Percentiles rank a stretch among this genome's conserved stretches.
Evolutionary conservation across 306 rosid species (phyloP).

Genomic region (Citrullus amarus): DNA sequence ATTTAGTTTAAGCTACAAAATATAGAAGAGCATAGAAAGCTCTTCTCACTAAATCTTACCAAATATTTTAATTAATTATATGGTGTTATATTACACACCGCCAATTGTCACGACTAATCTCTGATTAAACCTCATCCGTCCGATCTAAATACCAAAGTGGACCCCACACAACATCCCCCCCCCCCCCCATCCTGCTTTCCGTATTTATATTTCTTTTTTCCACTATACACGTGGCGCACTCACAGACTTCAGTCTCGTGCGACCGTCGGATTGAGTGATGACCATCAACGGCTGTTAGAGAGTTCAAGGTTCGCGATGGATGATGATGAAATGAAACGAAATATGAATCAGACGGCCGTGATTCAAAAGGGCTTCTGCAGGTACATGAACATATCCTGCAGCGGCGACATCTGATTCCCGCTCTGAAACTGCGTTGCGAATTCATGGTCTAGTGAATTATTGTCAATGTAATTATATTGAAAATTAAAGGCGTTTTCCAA

Average conservation of each 20-base stretch:
- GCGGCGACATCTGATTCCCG: constrained; percentile 62
- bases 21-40: too few relatives aligned
- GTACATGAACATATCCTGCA: constrained; percentile 84
- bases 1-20: too few relatives aligned
- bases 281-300: constrained; percentile 2
- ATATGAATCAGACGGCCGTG: neutral
- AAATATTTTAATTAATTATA: too few relatives aligned
- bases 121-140: neutral
- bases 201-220: neutral
- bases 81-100: neutral
- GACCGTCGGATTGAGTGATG: neutral
- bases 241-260: constrained; percentile 3
- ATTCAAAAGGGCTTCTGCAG: constrained; percentile 39
- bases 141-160: neutral
- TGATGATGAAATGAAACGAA: too few relatives aligned
- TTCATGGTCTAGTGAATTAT: constrained; percentile 29
- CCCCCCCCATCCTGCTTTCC: neutral
- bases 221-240: neutral
- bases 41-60: too few relatives aligned
- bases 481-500: constrained; percentile 59
- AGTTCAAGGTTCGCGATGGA: neutral
- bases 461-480: constrained; percentile 39
- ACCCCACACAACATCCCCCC: neutral
- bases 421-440: constrained; percentile 42
- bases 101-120: neutral